Conservation (phyloP, 2,329 filamentous ascomycete species). For the Hypoxylon sp. region DNA sequence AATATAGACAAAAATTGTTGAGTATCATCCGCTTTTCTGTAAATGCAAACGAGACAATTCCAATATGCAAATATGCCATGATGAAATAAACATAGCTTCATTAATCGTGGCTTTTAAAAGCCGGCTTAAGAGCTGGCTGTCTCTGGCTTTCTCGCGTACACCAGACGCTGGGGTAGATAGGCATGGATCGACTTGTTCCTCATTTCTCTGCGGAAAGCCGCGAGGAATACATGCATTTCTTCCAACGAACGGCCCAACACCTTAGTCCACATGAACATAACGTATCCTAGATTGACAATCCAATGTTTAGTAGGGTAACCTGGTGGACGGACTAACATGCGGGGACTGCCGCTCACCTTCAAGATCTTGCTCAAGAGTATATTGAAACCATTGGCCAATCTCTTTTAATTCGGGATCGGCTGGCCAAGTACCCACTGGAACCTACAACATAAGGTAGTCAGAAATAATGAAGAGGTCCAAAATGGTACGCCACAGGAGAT, state of each 20-base stretch:
- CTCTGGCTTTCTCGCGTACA: constrained; percentile 45
- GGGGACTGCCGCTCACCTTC: constrained; percentile 30
- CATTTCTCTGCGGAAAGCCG: constrained; percentile 40
- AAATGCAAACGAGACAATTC: constrained; percentile 17
- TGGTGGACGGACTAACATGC: not conserved
- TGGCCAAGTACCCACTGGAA: constrained; percentile 59
- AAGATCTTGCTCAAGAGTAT: constrained; percentile 41
- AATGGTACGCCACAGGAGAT: not conserved
- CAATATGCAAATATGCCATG: constrained; percentile 7
- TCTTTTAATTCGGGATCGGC: constrained; percentile 55
- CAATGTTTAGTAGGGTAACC: not conserved
- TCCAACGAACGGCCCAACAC: constrained; percentile 39
- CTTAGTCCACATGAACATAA: constrained; percentile 46
- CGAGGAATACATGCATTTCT: constrained; percentile 46
- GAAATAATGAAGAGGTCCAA: not conserved
- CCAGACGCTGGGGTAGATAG: constrained; percentile 43
- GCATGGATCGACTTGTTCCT: constrained; percentile 33
- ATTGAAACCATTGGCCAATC: constrained; percentile 54
- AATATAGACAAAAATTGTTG: constrained; percentile 4
- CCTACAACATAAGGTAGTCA: constrained; percentile 40
- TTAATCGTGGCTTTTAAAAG: constrained; percentile 15
- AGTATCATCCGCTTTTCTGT: constrained; percentile 19
- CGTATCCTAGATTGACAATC: constrained; percentile 30
- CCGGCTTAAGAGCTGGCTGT: constrained; percentile 10
- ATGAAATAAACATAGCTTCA: constrained; percentile 12